A percentile compares a stretch with the other conserved stretches of the same genome.
phyloP scores from a whole-genome alignment of 768 basidiomycete species.

The Auriscalpium orientale region DNA sequence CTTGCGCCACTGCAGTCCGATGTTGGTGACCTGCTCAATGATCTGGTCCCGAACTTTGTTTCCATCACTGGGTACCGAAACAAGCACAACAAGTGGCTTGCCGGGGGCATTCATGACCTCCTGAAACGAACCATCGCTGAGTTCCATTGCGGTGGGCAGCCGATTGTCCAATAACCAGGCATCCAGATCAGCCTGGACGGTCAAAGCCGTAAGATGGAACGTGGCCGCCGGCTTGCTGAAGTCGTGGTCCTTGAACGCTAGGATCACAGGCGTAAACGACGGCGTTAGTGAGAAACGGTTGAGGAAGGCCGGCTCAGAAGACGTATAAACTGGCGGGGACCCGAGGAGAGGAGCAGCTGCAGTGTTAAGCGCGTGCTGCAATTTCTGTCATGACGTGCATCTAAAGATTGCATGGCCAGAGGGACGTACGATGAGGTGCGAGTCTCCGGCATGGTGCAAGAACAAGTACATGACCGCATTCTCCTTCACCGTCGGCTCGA shows the following conservation, averaged over 20 bases:
- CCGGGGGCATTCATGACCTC: slow-evolving; percentile 78
- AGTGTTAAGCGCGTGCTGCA: slow-evolving; percentile 46
- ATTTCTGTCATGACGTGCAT: background rate
- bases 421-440: slow-evolving; percentile 25
- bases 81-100: slow-evolving; percentile 73
- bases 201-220: slow-evolving; percentile 22
- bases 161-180: slow-evolving; percentile 63
- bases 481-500: slow-evolving; percentile 35
- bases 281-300: slow-evolving; percentile 21
- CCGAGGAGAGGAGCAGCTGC: slow-evolving; percentile 45
- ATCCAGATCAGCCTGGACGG: slow-evolving; percentile 1
- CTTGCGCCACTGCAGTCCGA: slow-evolving; percentile 56
- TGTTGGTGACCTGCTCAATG: slow-evolving; percentile 38
- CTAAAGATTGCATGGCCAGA: background rate
- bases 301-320: slow-evolving; percentile 27
- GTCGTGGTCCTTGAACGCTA: slow-evolving; percentile 62
- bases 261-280: slow-evolving; percentile 49
- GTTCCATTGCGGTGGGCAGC: slow-evolving; percentile 65
- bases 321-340: slow-evolving; percentile 40
- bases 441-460: slow-evolving; percentile 33
- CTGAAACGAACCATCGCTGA: slow-evolving; percentile 75
- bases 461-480: slow-evolving; percentile 55
- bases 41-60: slow-evolving; percentile 29
- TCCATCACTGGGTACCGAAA: slow-evolving; percentile 34
- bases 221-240: slow-evolving; percentile 35